Conservation (phyloP, 805 yeast species). For the Priceomyces melissophilus region DNA sequence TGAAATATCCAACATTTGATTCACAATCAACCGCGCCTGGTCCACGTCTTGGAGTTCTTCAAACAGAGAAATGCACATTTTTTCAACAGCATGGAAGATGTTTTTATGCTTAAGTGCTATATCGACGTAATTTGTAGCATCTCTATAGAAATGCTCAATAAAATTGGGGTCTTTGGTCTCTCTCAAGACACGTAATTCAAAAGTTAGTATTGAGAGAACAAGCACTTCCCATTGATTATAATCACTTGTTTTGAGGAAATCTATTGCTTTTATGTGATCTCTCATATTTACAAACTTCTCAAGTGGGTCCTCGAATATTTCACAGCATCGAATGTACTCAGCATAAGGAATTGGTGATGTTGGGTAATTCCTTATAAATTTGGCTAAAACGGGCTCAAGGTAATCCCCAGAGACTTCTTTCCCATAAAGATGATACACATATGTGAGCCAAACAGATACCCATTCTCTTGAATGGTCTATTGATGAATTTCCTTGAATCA, state of each 20-base stretch:
- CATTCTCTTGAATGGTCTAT: constrained; percentile 10
- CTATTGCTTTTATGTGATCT: constrained; percentile 8
- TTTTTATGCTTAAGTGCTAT: constrained; percentile 30
- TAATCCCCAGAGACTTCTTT: constrained; percentile 6
- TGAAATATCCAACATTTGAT: constrained; percentile 21
- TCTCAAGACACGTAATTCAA: constrained; percentile 7
- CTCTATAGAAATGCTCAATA: constrained; percentile 13
- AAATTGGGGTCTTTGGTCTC: constrained; percentile 6
- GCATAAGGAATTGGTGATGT: constrained; percentile 22
- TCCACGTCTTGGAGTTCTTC: constrained; percentile 26
- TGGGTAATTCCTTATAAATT: constrained; percentile 24
- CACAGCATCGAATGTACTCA: constrained; percentile 19
- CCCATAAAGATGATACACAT: constrained; percentile 24
- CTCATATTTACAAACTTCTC: constrained; percentile 7
- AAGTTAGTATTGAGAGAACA: constrained; percentile 21
- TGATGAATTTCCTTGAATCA: constrained; percentile 5
- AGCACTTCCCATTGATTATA: constrained; percentile 34
- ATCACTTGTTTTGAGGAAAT: constrained; percentile 12
- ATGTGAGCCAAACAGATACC: constrained; percentile 26
- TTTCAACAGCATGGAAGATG: constrained; percentile 43
- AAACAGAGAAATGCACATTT: constrained; percentile 32
- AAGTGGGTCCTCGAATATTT: constrained; percentile 8
- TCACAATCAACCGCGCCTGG: constrained; percentile 21
- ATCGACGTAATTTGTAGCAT: constrained; percentile 17
- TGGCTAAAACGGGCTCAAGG: constrained; percentile 12